phyloP scores from a whole-genome alignment of 2,329 filamentous ascomycete genomes.

The Sclerotinia borealis region DNA sequence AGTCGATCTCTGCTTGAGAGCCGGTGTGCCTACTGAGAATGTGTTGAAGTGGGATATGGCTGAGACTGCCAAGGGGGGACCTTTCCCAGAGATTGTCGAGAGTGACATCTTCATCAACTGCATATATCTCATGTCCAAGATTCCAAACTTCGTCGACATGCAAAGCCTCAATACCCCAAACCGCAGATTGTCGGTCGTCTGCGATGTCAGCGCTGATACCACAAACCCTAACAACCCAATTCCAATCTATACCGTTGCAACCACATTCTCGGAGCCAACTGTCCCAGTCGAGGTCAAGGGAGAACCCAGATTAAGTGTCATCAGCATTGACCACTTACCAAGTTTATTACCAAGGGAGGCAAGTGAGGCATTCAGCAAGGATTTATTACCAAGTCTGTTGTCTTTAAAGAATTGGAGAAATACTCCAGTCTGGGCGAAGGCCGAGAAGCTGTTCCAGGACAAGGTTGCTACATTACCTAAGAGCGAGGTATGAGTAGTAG shows the following conservation, averaged over 20 bases:
- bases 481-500: conserved; percentile 11
- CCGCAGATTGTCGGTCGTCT: conserved; percentile 73
- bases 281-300: conserved; percentile 61
- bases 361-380: conserved; percentile 75
- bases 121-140: conserved; percentile 76
- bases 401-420: conserved; percentile 69
- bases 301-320: conserved; percentile 60
- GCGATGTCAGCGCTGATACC: conserved; percentile 72
- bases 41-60: conserved; percentile 68
- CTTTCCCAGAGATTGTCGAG: conserved; percentile 72
- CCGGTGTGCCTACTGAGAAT: conserved; percentile 62
- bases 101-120: conserved; percentile 77
- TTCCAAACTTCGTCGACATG: conserved; percentile 73
- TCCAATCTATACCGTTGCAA: conserved; percentile 78
- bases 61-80: conserved; percentile 65
- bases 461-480: conserved; percentile 67
- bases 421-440: conserved; percentile 74
- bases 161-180: conserved; percentile 60
- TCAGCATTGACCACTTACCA: conserved; percentile 82
- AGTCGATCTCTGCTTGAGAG: conserved; percentile 69
- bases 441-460: conserved; percentile 76
- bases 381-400: conserved; percentile 71
- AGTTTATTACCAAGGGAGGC: conserved; percentile 80
- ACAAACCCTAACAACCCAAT: conserved; percentile 63
- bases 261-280: conserved; percentile 84